Evolutionary conservation across 31 red algal species (phyloP).

Genomic region (Asparagopsis taxiformis): DNA sequence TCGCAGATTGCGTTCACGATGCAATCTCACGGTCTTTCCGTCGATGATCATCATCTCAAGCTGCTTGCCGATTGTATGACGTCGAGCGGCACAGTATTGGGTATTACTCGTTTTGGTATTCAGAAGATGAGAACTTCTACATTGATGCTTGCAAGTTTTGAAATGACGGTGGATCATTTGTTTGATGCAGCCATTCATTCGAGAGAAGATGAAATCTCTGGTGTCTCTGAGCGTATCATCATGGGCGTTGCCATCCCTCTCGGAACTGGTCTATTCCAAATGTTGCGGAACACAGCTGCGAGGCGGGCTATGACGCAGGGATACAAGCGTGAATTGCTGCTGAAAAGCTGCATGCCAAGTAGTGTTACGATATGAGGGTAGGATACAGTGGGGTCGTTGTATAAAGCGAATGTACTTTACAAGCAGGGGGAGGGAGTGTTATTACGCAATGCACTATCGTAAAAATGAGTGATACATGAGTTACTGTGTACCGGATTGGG

Average conservation of each 20-base stretch:
- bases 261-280: slow-evolving; percentile 89
- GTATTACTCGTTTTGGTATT: slow-evolving; percentile 95
- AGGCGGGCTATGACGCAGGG: no score
- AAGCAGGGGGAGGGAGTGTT: slow-evolving; percentile 1
- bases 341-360: neutral
- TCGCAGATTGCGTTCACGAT: slow-evolving; percentile 88
- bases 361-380: neutral
- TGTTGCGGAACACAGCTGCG: slow-evolving; percentile 31
- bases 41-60: slow-evolving; percentile 88
- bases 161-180: slow-evolving; percentile 99
- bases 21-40: slow-evolving; percentile 78
- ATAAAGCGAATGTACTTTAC: neutral
- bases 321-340: slow-evolving; percentile 6
- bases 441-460: no score
- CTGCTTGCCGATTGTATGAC: slow-evolving; percentile 98
- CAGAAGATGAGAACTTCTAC: slow-evolving; percentile 93
- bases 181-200: slow-evolving; percentile 98
- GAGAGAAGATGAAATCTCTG: slow-evolving; percentile 78
- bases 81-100: slow-evolving; percentile 75
- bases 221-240: slow-evolving; percentile 96
- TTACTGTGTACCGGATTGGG: no score
- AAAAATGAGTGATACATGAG: no score
- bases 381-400: neutral
- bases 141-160: slow-evolving; percentile 98
- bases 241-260: slow-evolving; percentile 96